Evolutionary conservation across 495 filamentous ascomycete species (phyloP), one percentile per base, ranked within the genome.

Genomic region (Aspergillus bridgeri): DNA sequence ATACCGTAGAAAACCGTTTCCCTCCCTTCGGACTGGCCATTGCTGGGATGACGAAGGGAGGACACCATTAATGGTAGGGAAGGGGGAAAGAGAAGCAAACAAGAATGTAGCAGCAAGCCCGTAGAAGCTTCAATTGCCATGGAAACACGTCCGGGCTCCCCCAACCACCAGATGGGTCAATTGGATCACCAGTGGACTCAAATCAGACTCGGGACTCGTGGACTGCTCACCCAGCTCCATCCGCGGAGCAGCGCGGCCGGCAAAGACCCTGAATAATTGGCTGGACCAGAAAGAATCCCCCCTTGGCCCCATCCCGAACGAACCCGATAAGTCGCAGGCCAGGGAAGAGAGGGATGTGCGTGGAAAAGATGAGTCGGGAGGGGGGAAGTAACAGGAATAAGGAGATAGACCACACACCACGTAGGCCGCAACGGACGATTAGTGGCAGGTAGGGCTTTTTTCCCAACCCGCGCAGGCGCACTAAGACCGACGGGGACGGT

Each of bases 401-500:
- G 52, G 22, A 24, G 15, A 53, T 48, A 58, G 52, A 29, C 52
- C 38, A 29, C 51, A 58, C 56, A 29, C 52, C 38, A 29, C 51
- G 64, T 73, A 75, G 72, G 72, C 70, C 71, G 13, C 13, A 38
- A 38, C 33, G 33, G 33, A 38, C 9, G 11, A 38, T 38, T 38
- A 38, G 33, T 38, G 33, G 33, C 33, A 38, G 33, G 33, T 38
- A 38, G 33, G 33, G 33, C 33, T 38, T 75, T 69, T 67, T 65
- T 66, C 59, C 50, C 54, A 57, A 65, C 61, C 33, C 33, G 9
- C 33, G 33, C 33, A 38, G 58, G 62, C 66, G 68, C 69, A 75
- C 71, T 69, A 70, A 64, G 63, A 65, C 66, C 59, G 65, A 69
- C 66, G 60, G 60, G 69, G 65, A 69, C 66, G 63, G 69, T 63